Conservation (phyloP, 2,329 filamentous ascomycete genomes). For the Ophiostoma sp. region DNA sequence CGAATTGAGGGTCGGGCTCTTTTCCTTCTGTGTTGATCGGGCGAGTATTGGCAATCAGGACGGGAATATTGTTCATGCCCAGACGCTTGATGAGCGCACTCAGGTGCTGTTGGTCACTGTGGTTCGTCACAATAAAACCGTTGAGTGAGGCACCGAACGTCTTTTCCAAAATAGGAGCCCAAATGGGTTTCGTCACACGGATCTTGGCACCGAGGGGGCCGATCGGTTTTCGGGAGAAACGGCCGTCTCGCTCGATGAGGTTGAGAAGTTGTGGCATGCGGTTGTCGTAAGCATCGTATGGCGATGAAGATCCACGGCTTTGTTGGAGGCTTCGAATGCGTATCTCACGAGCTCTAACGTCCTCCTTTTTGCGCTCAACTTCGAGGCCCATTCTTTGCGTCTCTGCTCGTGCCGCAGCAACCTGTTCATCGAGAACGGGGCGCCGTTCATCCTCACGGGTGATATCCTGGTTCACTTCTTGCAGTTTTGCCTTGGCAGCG, state of each 20-base stretch:
- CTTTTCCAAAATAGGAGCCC: conserved; percentile 80
- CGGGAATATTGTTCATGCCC: conserved; percentile 50
- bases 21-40: conserved; percentile 61
- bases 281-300: conserved; percentile 59
- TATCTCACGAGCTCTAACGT: conserved; percentile 54
- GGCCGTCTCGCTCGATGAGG: conserved; percentile 66
- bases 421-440: conserved; percentile 38
- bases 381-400: conserved; percentile 37
- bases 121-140: conserved; percentile 78
- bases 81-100: conserved; percentile 62
- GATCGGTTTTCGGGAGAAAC: conserved; percentile 71
- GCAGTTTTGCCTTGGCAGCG: conserved; percentile 53
- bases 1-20: conserved; percentile 71
- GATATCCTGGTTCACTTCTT: conserved; percentile 44
- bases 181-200: conserved; percentile 73
- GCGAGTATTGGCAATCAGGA: conserved; percentile 63
- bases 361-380: conserved; percentile 50
- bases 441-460: conserved; percentile 35
- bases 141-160: conserved; percentile 69
- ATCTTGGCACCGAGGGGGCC: conserved; percentile 82
- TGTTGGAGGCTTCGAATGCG: conserved; percentile 54
- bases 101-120: conserved; percentile 71
- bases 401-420: conserved; percentile 38
- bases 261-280: conserved; percentile 64
- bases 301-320: conserved; percentile 55